Conservation (phyloP, 176 grass and related monocot genomes). For the Hordeum vulgare region DNA sequence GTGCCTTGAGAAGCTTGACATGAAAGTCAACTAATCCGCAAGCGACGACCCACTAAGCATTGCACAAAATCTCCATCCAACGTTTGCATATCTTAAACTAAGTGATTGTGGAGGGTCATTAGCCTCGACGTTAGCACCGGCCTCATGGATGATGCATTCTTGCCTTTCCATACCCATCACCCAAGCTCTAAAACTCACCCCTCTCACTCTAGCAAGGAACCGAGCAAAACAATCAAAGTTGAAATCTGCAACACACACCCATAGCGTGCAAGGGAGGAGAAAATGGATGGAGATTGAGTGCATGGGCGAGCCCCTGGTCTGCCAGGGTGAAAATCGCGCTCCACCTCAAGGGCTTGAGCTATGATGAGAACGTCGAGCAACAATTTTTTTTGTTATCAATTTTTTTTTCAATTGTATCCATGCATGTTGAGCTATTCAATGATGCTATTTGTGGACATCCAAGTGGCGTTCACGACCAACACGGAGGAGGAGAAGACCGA, state of each 20-base stretch:
- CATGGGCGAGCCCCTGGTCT: conserved; percentile 1
- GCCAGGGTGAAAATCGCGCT: conserved; percentile 28
- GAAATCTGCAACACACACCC: not conserved
- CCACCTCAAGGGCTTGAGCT: conserved; percentile 21
- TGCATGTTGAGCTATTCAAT: not conserved
- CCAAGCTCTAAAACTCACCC: not conserved
- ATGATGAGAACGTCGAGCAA: conserved; percentile 8
- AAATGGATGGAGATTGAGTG: not conserved
- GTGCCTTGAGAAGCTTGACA: not conserved
- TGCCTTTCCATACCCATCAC: not conserved
- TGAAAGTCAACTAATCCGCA: not conserved
- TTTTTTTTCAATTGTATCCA: no score
- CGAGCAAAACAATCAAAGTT: not conserved
- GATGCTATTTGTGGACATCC: not conserved
- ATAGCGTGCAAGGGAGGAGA: not conserved
- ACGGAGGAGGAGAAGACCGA: conserved; percentile 22
- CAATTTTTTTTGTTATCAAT: not conserved
- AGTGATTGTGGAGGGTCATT: not conserved
- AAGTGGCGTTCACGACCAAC: not conserved
- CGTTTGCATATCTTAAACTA: not conserved
- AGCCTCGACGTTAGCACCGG: not conserved
- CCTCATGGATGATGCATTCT: not conserved
- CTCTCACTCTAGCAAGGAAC: not conserved
- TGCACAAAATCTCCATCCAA: not conserved
- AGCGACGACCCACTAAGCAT: not conserved